Conservation (phyloP, 176 grass and related monocot genomes). For the Raddia guianensis region DNA sequence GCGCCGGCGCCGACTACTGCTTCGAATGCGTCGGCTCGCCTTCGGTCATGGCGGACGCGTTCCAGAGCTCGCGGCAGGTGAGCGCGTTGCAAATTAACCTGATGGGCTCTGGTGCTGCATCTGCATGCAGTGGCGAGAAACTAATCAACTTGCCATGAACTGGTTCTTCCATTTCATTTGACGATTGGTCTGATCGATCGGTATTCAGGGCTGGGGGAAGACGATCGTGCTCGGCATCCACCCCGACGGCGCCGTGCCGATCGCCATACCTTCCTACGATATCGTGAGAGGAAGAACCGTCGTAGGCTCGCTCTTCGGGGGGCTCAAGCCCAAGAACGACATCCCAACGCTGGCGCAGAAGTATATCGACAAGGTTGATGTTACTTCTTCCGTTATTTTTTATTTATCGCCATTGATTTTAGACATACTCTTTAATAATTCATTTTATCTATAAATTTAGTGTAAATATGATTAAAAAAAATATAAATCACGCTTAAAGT, state of each 20-base stretch:
- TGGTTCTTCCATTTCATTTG: no score
- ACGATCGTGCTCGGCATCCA: conserved; percentile 49
- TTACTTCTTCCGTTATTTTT: no score
- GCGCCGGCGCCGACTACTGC: conserved; percentile 62
- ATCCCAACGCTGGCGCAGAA: conserved; percentile 51
- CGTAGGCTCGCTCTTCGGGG: conserved; percentile 50
- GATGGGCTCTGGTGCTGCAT: no score
- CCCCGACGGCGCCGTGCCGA: not conserved
- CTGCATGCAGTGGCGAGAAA: no score
- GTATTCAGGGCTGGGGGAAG: conserved; percentile 66
- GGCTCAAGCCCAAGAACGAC: conserved; percentile 59
- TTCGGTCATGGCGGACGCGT: conserved; percentile 51
- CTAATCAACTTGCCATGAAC: no score
- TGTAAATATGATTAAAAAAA: no score
- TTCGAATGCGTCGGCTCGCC: conserved; percentile 58
- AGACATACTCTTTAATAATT: no score
- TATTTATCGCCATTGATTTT: no score
- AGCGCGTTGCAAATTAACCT: not conserved
- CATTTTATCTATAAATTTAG: no score
- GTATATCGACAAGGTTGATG: conserved; percentile 47
- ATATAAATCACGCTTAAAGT: no score
- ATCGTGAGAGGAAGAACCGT: conserved; percentile 41
- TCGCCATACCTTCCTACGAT: conserved; percentile 16
- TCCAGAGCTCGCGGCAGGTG: conserved; percentile 34
- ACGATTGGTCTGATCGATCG: not conserved